These are phyloP conservation scores for Primulina tabacum DNA, from an alignment of 257 asterid genomes.

Conservation along the genomic window DNA sequence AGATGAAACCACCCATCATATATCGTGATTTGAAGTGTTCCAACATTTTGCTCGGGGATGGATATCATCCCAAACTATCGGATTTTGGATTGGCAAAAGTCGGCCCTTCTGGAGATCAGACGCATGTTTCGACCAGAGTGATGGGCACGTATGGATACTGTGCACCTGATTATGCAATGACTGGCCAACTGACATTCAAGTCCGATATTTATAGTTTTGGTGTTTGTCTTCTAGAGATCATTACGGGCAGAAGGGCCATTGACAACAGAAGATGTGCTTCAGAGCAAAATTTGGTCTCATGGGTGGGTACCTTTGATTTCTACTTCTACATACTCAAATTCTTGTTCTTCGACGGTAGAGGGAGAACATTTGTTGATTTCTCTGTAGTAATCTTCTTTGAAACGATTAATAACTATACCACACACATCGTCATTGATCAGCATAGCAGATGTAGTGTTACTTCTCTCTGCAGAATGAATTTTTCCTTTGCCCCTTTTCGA, in stretches of 20 bases:
- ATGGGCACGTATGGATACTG: conserved; percentile 55
- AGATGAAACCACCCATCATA: conserved; percentile 46
- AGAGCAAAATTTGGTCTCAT: conserved; percentile 36
- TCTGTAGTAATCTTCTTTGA: neutral
- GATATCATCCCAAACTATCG: conserved; percentile 37
- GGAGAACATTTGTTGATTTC: neutral
- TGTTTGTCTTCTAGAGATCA: conserved; percentile 44
- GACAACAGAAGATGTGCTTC: conserved; percentile 27
- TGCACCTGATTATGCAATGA: conserved; percentile 50
- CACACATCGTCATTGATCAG: neutral
- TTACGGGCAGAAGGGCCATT: conserved; percentile 39
- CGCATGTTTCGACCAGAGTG: conserved; percentile 49
- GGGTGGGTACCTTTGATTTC: conserved; percentile 31
- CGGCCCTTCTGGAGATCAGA: conserved; percentile 40
- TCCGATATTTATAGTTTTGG: conserved; percentile 51
- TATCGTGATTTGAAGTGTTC: conserved; percentile 55
- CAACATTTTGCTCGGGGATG: conserved; percentile 45
- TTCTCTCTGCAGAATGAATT: neutral
- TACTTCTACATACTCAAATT: neutral
- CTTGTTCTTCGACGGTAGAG: neutral
- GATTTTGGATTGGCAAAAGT: conserved; percentile 52
- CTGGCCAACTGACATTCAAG: conserved; percentile 50
- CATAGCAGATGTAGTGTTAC: neutral
- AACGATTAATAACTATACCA: neutral
- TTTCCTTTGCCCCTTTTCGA: neutral